Base-by-base conservation (phyloP, 1,284 basidiomycete genomes). In the Ustilago vetiveriae region DNA sequence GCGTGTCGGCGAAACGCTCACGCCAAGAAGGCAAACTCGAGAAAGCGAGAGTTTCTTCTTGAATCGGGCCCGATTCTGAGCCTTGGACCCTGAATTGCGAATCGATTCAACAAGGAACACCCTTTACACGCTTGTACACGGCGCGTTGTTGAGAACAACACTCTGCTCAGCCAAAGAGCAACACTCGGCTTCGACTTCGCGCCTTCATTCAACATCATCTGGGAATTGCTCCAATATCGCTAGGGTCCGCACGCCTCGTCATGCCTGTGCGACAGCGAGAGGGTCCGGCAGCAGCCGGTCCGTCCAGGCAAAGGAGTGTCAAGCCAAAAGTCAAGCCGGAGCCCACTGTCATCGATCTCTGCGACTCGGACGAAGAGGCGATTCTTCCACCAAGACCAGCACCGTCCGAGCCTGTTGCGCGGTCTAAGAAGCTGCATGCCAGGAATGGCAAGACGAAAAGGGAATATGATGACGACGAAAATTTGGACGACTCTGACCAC, bases 271-370 rank as follows among this genome's bases (percentile, higher is more conserved):
- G 52, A 9, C 33, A 49, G 26, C 35, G 33, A 24, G 36, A 24
- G 22, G 17, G 35, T 11, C 32, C 43, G 19, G 17, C 14, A 1
- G 33, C n/a, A 3, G 39, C 26, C 30, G 35, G 48, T 11, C 30
- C 36, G 14, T 36, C 21, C 27, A 32, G 36, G 21, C 36, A 29
- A 29, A 7, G 16, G 6, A 35, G 30, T 14, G 22, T 30, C 43
- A 50, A 54, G 14, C 63, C 55, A 4, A 32, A 23, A 0, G 33
- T 51, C 42, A 66, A 66, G 36, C 43, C 55, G 1, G 42, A 59
- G 19, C 42, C 51, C 3, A 13, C n/a, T 22, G 30, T 66, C 6
- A 66, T 66, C 29, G 63, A 59, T 32, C 55, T 66, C 8, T 66
- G 63, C 47, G 46, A 59, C 47, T 59, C 63, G 21, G 53, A 52